Base-by-base conservation (phyloP, 805 yeast genomes). In the Candida montana region DNA sequence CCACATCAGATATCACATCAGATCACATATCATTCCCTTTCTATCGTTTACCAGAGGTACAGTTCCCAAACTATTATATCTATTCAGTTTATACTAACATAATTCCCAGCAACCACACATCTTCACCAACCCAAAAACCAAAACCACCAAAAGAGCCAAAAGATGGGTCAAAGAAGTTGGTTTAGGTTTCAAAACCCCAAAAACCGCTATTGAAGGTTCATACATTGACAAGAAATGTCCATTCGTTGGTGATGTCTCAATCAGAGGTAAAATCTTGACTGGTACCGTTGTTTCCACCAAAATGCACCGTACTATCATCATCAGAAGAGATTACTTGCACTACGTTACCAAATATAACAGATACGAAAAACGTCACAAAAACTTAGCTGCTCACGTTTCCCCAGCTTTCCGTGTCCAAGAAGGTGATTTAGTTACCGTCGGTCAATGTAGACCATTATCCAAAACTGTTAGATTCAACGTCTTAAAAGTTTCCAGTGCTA, bases 201-300 rank as follows among this genome's bases (percentile, higher is more conserved):
- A 81, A 78, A 77, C 90, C 69, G 99, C 99, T 67, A 86, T 90
- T 76, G 91, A 84, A 71, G 99, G 99, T 74, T 77, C 89, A 65
- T 93, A 93, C 95, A 90, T 93, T 69, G 99, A 84, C 90, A 93
- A 93, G 89, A 93, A 93, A 81, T 93, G 99, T 79, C 99, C 99
- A 73, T 93, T 93, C 80, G 85, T 81, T 63, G 99, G 99, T 75
- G 75, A 73, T 61, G 83, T 93, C 63, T 90, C 98, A 61, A 93
- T 93, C 85, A 89, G 99, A 81, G 99, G 99, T 80, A 90, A 87
- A 80, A 93, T 93, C 72, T 84, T 93, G 73, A 83, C 96, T 62
- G 99, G 99, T 77, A 86, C 95, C 69, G 99, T 93, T 76, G 96
- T 93, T 62, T 93, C 99, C 67, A 90, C 99, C 83, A 93, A 93